These are phyloP conservation scores for Flagelloscypha sp. DNA, from an alignment of 768 basidiomycete species.

Conservation along the genomic window DNA sequence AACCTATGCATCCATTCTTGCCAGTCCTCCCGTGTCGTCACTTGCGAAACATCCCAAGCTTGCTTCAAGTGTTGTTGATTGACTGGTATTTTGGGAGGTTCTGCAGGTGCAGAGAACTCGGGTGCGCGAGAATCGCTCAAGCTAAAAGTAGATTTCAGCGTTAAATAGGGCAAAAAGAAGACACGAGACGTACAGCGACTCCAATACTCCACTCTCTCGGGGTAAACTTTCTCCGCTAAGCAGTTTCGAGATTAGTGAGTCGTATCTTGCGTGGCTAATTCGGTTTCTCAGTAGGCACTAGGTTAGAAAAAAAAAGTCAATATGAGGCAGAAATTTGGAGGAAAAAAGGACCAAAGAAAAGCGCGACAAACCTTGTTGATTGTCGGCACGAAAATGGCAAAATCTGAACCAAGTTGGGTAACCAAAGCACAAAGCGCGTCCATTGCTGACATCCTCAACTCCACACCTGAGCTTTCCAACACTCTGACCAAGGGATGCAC, in stretches of 20 bases:
- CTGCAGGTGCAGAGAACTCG: conserved; percentile 71
- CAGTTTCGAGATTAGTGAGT: conserved; percentile 79
- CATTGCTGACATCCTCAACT: conserved; percentile 80
- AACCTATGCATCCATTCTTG: conserved; percentile 90
- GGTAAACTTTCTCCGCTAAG: conserved; percentile 88
- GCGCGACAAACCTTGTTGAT: conserved; percentile 72
- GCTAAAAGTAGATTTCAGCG: conserved; percentile 19
- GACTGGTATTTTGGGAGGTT: conserved; percentile 82
- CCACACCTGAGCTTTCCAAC: conserved; percentile 63
- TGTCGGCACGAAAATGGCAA: conserved; percentile 95
- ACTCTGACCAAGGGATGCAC: conserved; percentile 93
- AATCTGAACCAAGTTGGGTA: conserved; percentile 91
- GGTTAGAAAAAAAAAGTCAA: conserved; percentile 3
- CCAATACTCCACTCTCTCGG: conserved; percentile 70
- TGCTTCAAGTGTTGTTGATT: conserved; percentile 97
- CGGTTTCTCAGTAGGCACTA: conserved; percentile 72
- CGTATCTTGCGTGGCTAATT: conserved; percentile 77
- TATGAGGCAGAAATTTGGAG: background rate
- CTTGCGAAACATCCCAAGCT: conserved; percentile 85
- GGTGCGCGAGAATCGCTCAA: conserved; percentile 53
- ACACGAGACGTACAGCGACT: conserved; percentile 44
- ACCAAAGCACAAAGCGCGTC: conserved; percentile 90
- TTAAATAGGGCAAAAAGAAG: background rate
- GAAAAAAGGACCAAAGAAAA: background rate
- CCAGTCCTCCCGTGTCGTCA: conserved; percentile 83